A percentile compares a stretch with the other conserved stretches of the same genome.
These are phyloP conservation scores for Tylopilus sp. DNA, from an alignment of 768 basidiomycete species.

Conservation along the genomic window DNA sequence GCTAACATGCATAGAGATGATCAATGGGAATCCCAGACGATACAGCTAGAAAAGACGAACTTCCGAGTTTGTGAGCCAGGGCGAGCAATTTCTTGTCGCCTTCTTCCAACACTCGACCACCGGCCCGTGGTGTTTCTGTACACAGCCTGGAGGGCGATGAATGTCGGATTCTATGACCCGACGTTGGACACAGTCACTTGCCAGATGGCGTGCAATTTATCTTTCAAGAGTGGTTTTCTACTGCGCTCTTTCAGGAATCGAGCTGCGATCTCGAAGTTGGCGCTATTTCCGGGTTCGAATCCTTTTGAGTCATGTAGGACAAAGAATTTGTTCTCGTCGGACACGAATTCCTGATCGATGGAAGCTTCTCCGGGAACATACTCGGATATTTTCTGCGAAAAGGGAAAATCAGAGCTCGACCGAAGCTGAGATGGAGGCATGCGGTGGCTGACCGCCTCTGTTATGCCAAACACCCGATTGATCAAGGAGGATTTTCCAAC, in stretches of 20 bases:
- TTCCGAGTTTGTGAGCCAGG: background rate
- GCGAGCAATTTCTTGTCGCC: constrained; percentile 3
- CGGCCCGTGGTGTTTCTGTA: constrained; percentile 5
- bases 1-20: background rate
- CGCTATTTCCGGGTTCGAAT: constrained; percentile 1
- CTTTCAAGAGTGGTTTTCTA: background rate
- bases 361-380: constrained; percentile 2
- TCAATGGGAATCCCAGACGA: too few species aligned
- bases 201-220: constrained; percentile 6
- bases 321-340: constrained; percentile 5
- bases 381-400: background rate
- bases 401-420: too few species aligned
- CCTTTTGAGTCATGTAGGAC: constrained; percentile 6
- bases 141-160: constrained; percentile 2
- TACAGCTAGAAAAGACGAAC: background rate
- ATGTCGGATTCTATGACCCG: too few species aligned
- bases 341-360: constrained; percentile 6
- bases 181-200: background rate
- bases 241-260: constrained; percentile 2
- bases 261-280: background rate
- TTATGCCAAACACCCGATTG: background rate
- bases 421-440: too few species aligned
- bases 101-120: constrained; percentile 7
- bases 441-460: background rate
- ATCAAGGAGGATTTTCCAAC: background rate